Percentiles rank a stretch among this genome's conserved stretches.
Evolutionary conservation across 345 rosid species (phyloP).

Genomic region (Punica granatum): DNA sequence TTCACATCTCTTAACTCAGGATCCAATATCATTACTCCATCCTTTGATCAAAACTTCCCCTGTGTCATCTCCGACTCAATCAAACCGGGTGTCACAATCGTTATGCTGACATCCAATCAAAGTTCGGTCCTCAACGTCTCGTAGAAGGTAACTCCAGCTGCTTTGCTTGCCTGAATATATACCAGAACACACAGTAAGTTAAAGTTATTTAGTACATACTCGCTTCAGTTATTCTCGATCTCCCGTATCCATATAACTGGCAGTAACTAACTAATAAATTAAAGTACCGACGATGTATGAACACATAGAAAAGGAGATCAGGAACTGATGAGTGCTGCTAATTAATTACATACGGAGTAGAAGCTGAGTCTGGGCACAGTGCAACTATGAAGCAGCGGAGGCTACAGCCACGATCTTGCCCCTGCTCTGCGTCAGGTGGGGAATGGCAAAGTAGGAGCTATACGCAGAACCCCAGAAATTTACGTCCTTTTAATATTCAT

Average conservation of each 20-base stretch:
- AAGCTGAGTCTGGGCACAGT: slow-evolving; percentile 39
- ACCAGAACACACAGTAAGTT: background rate
- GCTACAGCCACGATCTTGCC: slow-evolving; percentile 54
- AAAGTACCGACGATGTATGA: too few species aligned
- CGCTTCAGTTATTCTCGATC: too few species aligned
- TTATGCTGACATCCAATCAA: slow-evolving; percentile 30
- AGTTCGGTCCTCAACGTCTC: slow-evolving; percentile 58
- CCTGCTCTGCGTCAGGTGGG: slow-evolving; percentile 37
- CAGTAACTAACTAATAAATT: too few species aligned
- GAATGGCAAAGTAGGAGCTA: slow-evolving; percentile 45
- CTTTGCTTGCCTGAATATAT: slow-evolving; percentile 53
- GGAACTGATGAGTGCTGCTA: background rate
- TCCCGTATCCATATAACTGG: too few species aligned
- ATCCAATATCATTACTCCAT: slow-evolving; percentile 7
- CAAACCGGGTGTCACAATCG: slow-evolving; percentile 55
- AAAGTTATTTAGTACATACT: too few species aligned
- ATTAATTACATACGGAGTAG: slow-evolving; percentile 63
- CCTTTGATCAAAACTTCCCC: slow-evolving; percentile 15
- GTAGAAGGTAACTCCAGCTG: slow-evolving; percentile 41
- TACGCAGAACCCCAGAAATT: slow-evolving; percentile 69
- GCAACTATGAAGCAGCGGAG: slow-evolving; percentile 37
- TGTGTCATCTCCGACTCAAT: slow-evolving; percentile 38
- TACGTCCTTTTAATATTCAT: slow-evolving; percentile 26
- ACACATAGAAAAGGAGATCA: too few species aligned
- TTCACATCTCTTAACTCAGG: slow-evolving; percentile 10